phyloP scores from a whole-genome alignment of 1,139 yeast species.

The Suzukiozyma palmioleophila region DNA sequence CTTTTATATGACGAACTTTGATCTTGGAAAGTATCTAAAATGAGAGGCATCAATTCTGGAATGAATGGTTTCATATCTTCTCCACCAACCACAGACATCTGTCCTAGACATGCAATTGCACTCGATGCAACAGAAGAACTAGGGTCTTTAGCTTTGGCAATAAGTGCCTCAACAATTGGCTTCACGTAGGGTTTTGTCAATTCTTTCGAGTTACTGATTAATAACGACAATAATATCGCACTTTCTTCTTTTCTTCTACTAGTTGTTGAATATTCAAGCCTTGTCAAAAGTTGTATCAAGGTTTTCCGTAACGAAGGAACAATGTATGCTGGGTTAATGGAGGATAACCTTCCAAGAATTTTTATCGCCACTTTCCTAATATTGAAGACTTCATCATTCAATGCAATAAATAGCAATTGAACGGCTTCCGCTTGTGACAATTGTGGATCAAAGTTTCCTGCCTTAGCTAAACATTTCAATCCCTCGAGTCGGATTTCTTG shows the following conservation, averaged over 20 bases:
- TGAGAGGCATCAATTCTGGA: slow-evolving; percentile 76
- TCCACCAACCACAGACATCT: slow-evolving; percentile 82
- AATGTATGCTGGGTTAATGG: slow-evolving; percentile 90
- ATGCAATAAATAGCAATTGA: slow-evolving; percentile 75
- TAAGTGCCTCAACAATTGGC: slow-evolving; percentile 78
- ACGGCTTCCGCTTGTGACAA: slow-evolving; percentile 92
- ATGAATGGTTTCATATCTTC: slow-evolving; percentile 75
- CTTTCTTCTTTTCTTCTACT: slow-evolving; percentile 84
- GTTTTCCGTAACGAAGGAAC: slow-evolving; percentile 89
- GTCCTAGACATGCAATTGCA: slow-evolving; percentile 87
- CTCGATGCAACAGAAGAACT: slow-evolving; percentile 82
- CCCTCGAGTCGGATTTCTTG: slow-evolving; percentile 83
- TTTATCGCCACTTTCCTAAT: slow-evolving; percentile 78
- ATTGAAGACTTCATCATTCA: slow-evolving; percentile 85
- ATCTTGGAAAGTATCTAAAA: slow-evolving; percentile 85
- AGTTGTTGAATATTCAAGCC: slow-evolving; percentile 73
- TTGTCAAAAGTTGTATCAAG: slow-evolving; percentile 77
- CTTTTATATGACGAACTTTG: slow-evolving; percentile 83
- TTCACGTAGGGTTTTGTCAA: slow-evolving; percentile 85
- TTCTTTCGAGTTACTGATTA: slow-evolving; percentile 74
- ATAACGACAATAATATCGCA: slow-evolving; percentile 66
- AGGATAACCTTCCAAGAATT: slow-evolving; percentile 78
- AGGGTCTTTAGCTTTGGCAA: slow-evolving; percentile 71
- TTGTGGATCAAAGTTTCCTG: slow-evolving; percentile 81
- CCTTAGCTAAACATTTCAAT: slow-evolving; percentile 55